Evolutionary conservation across 768 basidiomycete genomes (phyloP).

Genomic region (Mycena chlorophos): DNA sequence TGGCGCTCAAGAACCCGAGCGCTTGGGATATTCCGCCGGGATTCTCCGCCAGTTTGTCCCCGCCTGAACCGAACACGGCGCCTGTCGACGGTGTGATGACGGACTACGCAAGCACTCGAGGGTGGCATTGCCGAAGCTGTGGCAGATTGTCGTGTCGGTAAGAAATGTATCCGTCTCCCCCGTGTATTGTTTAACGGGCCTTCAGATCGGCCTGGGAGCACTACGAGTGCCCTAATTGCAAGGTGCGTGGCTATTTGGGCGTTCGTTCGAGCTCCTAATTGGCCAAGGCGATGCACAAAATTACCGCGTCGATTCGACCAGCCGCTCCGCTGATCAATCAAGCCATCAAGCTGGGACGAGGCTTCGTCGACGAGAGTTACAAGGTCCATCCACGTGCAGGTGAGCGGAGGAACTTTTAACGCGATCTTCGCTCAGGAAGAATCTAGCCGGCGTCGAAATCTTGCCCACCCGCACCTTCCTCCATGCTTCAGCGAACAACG

Average conservation of each 20-base stretch:
- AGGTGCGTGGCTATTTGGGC: constrained; percentile 37
- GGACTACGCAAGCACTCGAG: constrained; percentile 56
- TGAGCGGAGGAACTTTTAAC: constrained; percentile 13
- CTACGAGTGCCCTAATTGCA: constrained; percentile 68
- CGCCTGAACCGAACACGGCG: constrained; percentile 32
- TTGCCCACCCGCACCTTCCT: constrained; percentile 25
- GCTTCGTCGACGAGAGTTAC: constrained; percentile 3
- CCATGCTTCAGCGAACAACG: constrained; percentile 26
- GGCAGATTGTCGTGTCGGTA: constrained; percentile 77
- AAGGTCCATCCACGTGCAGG: constrained; percentile 26
- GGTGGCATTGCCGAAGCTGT: constrained; percentile 68
- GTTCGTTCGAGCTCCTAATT: neutral
- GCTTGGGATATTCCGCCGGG: constrained; percentile 27
- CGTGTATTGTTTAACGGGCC: constrained; percentile 5
- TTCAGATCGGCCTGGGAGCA: constrained; percentile 74
- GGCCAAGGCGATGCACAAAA: constrained; percentile 24
- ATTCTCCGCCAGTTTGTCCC: constrained; percentile 39
- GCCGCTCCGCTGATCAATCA: constrained; percentile 22
- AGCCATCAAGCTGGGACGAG: neutral
- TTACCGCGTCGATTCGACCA: constrained; percentile 31
- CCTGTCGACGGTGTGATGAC: constrained; percentile 44
- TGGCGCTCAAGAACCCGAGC: constrained; percentile 37
- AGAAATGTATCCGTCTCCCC: neutral
- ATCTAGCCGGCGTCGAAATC: constrained; percentile 32
- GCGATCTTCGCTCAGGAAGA: neutral